phyloP scores from a whole-genome alignment of 73 alveolate genomes.

The Durusdinium trenchii region DNA sequence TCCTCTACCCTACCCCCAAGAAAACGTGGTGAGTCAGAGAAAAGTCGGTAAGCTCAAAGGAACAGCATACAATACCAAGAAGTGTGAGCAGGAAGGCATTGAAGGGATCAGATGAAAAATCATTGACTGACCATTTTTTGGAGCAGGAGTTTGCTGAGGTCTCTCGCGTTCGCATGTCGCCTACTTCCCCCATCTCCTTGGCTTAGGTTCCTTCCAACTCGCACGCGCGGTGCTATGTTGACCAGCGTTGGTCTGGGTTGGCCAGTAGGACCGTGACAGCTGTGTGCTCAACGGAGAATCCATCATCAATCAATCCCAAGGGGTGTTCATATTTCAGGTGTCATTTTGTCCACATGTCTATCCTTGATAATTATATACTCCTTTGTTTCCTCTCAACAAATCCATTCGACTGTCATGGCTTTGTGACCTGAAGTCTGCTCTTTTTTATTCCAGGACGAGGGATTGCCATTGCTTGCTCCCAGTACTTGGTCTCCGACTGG shows the following conservation, averaged over 20 bases:
- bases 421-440: neutral
- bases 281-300: neutral
- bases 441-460: conserved; percentile 32
- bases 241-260: conserved; percentile 69
- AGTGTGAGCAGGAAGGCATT: too few relatives aligned
- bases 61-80: too few relatives aligned
- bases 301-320: neutral
- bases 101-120: neutral
- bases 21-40: too few relatives aligned
- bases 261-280: conserved; percentile 55
- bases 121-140: neutral
- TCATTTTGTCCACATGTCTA: neutral
- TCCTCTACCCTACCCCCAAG: too few relatives aligned
- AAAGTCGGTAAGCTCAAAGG: too few relatives aligned
- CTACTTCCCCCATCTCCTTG: neutral
- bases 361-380: neutral
- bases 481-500: conserved; percentile 36
- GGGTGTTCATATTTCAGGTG: neutral
- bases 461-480: conserved; percentile 14
- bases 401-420: neutral
- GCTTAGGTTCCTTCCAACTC: conserved; percentile 76
- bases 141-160: too few relatives aligned
- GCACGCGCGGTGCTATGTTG: conserved; percentile 76
- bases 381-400: neutral
- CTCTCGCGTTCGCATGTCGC: neutral